Evolutionary conservation across 2,329 filamentous ascomycete species (phyloP), one percentile per base, ranked within the genome.

Genomic region (Penicillium decumbens): DNA sequence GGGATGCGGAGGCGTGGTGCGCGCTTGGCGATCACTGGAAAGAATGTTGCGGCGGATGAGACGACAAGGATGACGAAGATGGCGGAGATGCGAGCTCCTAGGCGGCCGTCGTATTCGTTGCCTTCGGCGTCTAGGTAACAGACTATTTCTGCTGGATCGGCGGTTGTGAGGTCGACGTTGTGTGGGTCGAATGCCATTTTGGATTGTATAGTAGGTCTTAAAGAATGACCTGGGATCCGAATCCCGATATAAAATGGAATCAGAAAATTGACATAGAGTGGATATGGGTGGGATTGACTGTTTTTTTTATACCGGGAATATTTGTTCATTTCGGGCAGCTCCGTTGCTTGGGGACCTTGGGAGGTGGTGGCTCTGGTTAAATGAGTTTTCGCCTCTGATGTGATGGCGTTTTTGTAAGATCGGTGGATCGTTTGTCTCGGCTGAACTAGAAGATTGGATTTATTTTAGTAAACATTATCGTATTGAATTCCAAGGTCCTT

Each of bases 101-200:
- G 53, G 3, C 65, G 69, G 20, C 80, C 80, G 55, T 81, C 70
- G 57, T 82, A 82, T 18, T 81, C 75, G 56, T 81, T 82, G 0
- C 58, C 64, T 2, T 64, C 66, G 2, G 60, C 49, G 9, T 70
- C 65, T 15, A 82, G 59, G 61, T 75, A 80, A 62, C 80, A 83
- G 57, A 80, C 67, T 39, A 83, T 63, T 2, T 73, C 63, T 3
- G 58, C 59, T 1, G 69, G 66, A 56, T 76, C 73, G 9, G 65
- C 73, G 1, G 65, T 72, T 39, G 67, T 62, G 20, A 78, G 65
- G 50, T 78, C 63, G 62, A 77, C 76, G 43, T 59, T 71, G 24
- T 61, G 63, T 2, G 76, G 68, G 52, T 79, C 63, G 48, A 65
- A 67, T 1, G 48, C 41, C 60, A 63, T 64, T 15, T 10, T 56